Evolutionary conservation across 2,329 filamentous ascomycete species (phyloP).

Genomic region (Chaetomium globosum): DNA sequence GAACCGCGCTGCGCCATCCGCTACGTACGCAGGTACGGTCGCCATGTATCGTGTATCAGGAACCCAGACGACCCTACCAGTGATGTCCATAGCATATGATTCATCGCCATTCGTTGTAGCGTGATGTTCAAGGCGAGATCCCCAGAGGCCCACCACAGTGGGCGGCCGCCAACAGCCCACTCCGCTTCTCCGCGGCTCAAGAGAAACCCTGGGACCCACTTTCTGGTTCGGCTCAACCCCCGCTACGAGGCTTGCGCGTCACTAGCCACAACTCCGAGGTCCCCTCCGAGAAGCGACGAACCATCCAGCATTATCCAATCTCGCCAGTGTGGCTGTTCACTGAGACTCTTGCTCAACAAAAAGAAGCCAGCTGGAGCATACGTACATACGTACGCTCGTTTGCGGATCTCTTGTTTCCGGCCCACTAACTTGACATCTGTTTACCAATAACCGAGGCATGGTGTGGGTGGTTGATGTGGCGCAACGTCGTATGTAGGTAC

Average conservation of each 20-base stretch:
- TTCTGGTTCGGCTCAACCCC: background rate
- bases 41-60: slow-evolving; percentile 2
- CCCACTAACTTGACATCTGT: background rate
- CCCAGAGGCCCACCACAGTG: background rate
- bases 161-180: background rate
- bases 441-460: background rate
- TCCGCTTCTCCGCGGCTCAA: slow-evolving; percentile 9
- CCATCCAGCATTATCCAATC: background rate
- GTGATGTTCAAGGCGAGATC: background rate
- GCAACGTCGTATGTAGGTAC: background rate
- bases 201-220: background rate
- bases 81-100: no score
- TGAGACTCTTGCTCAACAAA: background rate
- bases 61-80: background rate
- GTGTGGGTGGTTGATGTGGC: background rate
- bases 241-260: slow-evolving; percentile 4
- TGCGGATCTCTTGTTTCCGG: background rate
- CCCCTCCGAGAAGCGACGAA: background rate
- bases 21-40: background rate
- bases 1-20: background rate
- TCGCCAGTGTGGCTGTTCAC: slow-evolving; percentile 18
- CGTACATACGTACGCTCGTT: slow-evolving; percentile 1
- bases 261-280: slow-evolving; percentile 5
- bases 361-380: slow-evolving; percentile 13
- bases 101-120: background rate